phyloP scores from a whole-genome alignment of 768 basidiomycete species.

The Kockovaella imperatae region DNA sequence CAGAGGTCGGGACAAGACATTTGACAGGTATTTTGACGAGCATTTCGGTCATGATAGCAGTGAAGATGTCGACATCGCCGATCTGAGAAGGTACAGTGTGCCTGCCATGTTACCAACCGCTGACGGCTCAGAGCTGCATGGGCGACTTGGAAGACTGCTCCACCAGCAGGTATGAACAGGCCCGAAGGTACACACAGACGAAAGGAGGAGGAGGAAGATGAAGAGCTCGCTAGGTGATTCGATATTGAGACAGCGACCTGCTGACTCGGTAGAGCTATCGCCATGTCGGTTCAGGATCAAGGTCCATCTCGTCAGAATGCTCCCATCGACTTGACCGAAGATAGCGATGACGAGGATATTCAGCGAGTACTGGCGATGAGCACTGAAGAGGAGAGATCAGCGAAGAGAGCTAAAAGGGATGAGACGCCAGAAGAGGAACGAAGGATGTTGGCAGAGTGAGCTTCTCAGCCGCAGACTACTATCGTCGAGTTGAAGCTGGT shows the following conservation, averaged over 20 bases:
- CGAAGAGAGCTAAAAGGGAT: slow-evolving; percentile 27
- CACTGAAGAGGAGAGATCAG: slow-evolving; percentile 20
- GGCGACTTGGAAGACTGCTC: slow-evolving; percentile 29
- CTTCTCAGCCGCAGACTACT: not conserved
- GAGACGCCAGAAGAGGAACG: slow-evolving; percentile 36
- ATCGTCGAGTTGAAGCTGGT: not conserved
- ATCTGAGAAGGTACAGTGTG: slow-evolving; percentile 24
- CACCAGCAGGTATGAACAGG: slow-evolving; percentile 6
- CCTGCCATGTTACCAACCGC: not conserved
- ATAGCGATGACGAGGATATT: slow-evolving; percentile 22
- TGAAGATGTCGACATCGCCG: slow-evolving; percentile 8
- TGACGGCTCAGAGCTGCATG: slow-evolving; percentile 22
- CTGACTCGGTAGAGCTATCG: slow-evolving; percentile 2
- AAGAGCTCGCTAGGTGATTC: slow-evolving; percentile 24
- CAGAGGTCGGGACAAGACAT: slow-evolving; percentile 22
- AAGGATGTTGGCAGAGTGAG: slow-evolving; percentile 29
- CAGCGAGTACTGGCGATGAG: slow-evolving; percentile 20
- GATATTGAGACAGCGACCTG: not conserved
- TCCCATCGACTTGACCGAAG: not conserved
- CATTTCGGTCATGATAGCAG: slow-evolving; percentile 9
- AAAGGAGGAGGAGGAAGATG: slow-evolving; percentile 21
- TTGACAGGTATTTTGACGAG: slow-evolving; percentile 23
- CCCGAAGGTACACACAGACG: not conserved
- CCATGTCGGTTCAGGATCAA: slow-evolving; percentile 6
- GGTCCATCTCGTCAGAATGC: not conserved